Evolutionary conservation across 177 flowering plant species (phyloP), one percentile per base, ranked within the genome.

Genomic region (Vitis hybrid): DNA sequence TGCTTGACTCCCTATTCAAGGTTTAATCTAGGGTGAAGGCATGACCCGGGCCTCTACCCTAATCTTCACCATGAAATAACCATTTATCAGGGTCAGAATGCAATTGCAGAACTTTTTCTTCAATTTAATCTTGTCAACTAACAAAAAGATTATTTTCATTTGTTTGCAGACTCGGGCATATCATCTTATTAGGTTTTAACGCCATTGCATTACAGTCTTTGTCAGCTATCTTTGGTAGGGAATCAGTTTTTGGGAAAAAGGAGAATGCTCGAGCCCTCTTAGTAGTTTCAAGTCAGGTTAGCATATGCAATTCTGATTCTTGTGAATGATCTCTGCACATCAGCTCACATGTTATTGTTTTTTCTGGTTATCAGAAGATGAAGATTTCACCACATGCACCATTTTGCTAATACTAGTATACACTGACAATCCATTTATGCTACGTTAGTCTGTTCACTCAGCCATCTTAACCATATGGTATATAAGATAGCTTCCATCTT

Each of bases 211-310:
- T 72, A 18, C 55, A 72, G 50, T 31, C 16, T 33, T 15, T 68
- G 60, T 72, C 71, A 52, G 14, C 61, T 67, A 61, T 14, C 31
- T 67, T 7, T 67, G 70, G 70, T 62, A 51, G 60, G 14, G 11
- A 49, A 15, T 67, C 69, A 7, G 66, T 67, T 45, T 67, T 67
- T 11, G 60, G 62, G 14, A 61, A 72, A 61, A 71, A 57, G 56
- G 66, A 67, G 56, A 72, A 72, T 53, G 33, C 60, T 12, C 70
- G 71, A 5, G 70, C 75, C 22, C 66, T 72, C 6, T 50, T 66
- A 48, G 19, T 72, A 12, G 75, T 72, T 45, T 61, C 61, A 39
- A 72, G 75, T 62, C 75, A 72, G 70, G 75, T 72, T 50, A 48
- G 70, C 19, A n/a, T 18, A 15, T 55, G 15, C 11, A 11, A 18